Conservation (phyloP, 495 filamentous ascomycete species). For the Cercophora samala region DNA sequence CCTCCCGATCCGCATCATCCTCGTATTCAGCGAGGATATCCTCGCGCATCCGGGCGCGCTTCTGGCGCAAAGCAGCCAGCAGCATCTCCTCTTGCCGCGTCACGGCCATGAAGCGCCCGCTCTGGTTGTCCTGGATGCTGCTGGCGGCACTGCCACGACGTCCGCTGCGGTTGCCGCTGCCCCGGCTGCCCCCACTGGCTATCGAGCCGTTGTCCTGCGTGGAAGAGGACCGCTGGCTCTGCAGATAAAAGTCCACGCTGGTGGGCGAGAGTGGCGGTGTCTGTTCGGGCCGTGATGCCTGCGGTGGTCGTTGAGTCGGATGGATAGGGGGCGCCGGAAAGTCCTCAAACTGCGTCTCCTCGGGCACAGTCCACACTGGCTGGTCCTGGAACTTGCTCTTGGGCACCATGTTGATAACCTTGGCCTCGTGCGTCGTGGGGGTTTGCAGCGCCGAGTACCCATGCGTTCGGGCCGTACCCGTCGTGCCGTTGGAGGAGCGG, state of each 20-base stretch:
- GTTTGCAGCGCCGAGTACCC: background rate
- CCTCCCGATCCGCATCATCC: slow-evolving; percentile 29
- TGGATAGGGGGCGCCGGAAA: slow-evolving; percentile 29
- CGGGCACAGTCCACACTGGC: slow-evolving; percentile 9
- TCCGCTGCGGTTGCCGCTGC: slow-evolving; percentile 16
- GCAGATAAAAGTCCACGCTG: slow-evolving; percentile 44
- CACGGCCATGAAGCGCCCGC: slow-evolving; percentile 75
- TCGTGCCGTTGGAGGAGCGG: slow-evolving; percentile 19
- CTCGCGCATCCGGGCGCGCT: slow-evolving; percentile 72
- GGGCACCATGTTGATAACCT: slow-evolving; percentile 19
- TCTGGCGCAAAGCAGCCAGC: slow-evolving; percentile 74
- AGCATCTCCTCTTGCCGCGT: slow-evolving; percentile 82
- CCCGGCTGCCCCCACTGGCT: slow-evolving; percentile 23
- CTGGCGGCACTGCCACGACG: slow-evolving; percentile 26
- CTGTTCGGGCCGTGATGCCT: slow-evolving; percentile 33
- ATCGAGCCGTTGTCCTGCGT: slow-evolving; percentile 25
- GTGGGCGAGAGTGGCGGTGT: slow-evolving; percentile 48
- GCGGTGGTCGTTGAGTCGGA: slow-evolving; percentile 11
- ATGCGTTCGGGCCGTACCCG: slow-evolving; percentile 17
- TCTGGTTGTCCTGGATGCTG: slow-evolving; percentile 32
- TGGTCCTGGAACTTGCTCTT: slow-evolving; percentile 14
- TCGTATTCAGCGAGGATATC: slow-evolving; percentile 61
- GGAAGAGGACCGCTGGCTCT: slow-evolving; percentile 25
- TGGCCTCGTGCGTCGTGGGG: slow-evolving; percentile 3
- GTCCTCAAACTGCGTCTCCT: slow-evolving; percentile 32